Base-by-base conservation (phyloP, 2,329 filamentous ascomycete species). In the Helotiales sp. region DNA sequence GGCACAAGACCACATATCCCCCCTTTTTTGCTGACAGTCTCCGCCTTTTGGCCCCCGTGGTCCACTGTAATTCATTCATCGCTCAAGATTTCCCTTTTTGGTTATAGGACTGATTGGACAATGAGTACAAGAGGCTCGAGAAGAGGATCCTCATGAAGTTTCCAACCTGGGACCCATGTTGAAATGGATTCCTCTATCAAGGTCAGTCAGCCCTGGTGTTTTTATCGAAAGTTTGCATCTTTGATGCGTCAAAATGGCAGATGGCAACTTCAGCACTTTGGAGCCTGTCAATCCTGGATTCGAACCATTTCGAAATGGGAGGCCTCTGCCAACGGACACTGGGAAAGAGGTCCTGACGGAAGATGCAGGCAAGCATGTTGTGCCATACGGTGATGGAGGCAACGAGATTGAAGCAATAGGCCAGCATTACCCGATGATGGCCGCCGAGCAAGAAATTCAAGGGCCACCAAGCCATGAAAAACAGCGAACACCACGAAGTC, bases 331-430 rank as follows among this genome's bases (percentile, higher is more conserved):
- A 27, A 24, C 17, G 7, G 49, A 53, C 24, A 33, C 50, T 25
- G 50, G 42, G 22, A 58, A 58, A 33, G 40, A 53, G 22, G 51
- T 58, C 1, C 40, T 58, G n/a, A 13, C 42, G 22, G 55, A 58
- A n/a, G 13, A 48, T 8, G 44, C 17, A 46, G 24, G 50, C 10
- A 40, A 54, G 19, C 30, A 48, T 46, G 33, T 36, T 9, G 12
- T 42, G 15, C 29, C 38, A 9, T 36, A 54, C 19, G 36, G 29
- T 42, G 27, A 53, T 48, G 33, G 47, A 34, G n/a, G 10, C 25
- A 22, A 34, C 5, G 55, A 50, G 19, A 24, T 27, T 49, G 36
- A 17, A 24, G 19, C 51, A 15, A 44, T 17, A 30, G 27, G n/a
- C 17, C 10, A 54, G 12, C 34, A 42, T 36, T 19, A n/a, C n/a